phyloP scores from a whole-genome alignment of 768 basidiomycete genomes.

The Rickenella mellea region DNA sequence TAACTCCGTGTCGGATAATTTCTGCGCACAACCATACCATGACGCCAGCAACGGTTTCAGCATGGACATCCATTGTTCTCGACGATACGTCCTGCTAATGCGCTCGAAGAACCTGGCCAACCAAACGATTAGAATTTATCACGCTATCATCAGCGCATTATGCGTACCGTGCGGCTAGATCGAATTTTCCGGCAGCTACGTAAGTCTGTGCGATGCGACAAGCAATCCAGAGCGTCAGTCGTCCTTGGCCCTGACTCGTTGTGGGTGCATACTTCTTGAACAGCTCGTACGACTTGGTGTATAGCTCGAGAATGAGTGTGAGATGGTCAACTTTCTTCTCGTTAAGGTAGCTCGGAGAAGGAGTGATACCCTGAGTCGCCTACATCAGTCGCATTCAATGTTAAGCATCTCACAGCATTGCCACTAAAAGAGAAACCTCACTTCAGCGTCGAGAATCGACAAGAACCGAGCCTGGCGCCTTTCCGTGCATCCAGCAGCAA shows the following conservation, averaged over 20 bases:
- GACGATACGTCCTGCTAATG: conserved; percentile 81
- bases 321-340: conserved; percentile 92
- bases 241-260: conserved; percentile 46
- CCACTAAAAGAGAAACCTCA: conserved; percentile 18
- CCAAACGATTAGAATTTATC: neutral
- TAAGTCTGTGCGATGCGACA: conserved; percentile 86
- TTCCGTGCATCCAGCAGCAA: conserved; percentile 82
- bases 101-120: conserved; percentile 78
- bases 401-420: neutral
- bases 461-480: conserved; percentile 61
- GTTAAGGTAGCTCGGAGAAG: conserved; percentile 70
- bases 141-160: neutral
- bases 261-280: conserved; percentile 63
- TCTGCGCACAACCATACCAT: conserved; percentile 80
- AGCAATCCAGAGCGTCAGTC: conserved; percentile 85
- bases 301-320: conserved; percentile 77
- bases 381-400: conserved; percentile 4
- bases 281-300: conserved; percentile 88
- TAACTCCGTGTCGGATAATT: conserved; percentile 66
- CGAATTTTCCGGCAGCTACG: conserved; percentile 68
- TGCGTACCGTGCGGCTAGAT: conserved; percentile 75
- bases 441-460: conserved; percentile 48
- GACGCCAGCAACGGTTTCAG: conserved; percentile 64
- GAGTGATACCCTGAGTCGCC: conserved; percentile 18
- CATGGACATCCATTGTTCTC: conserved; percentile 72